Evolutionary conservation across 495 filamentous ascomycete species (phyloP).

Genomic region (Daldinia loculata): DNA sequence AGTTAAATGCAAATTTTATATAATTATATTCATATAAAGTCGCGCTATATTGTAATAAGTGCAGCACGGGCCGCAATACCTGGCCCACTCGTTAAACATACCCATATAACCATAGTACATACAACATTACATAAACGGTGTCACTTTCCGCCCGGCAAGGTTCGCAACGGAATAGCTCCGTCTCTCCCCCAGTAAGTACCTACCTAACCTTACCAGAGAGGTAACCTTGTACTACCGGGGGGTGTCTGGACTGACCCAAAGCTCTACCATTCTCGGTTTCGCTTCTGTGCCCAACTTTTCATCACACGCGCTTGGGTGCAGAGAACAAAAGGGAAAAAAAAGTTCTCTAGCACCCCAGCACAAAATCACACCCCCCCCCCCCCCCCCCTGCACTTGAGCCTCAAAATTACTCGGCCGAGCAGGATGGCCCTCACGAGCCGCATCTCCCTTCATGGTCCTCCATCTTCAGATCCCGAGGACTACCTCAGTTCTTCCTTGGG

Average conservation of each 20-base stretch:
- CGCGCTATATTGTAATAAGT: too few species aligned
- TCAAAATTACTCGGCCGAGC: slow-evolving; percentile 14
- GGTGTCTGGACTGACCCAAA: background rate
- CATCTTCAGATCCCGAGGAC: slow-evolving; percentile 65
- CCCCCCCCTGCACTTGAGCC: slow-evolving; percentile 17
- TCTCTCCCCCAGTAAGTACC: background rate
- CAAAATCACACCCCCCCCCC: background rate
- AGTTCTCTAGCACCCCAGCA: slow-evolving; percentile 5
- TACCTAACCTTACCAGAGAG: too few species aligned
- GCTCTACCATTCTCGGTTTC: background rate
- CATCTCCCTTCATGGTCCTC: slow-evolving; percentile 50
- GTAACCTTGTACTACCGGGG: background rate
- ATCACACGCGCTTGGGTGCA: slow-evolving; percentile 9
- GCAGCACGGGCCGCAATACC: too few species aligned
- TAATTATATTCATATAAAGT: too few species aligned
- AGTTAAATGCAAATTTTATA: too few species aligned
- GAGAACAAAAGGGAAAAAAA: background rate
- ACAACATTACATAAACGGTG: background rate
- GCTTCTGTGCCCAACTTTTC: slow-evolving; percentile 2
- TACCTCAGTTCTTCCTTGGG: slow-evolving; percentile 69
- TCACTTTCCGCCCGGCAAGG: slow-evolving; percentile 18
- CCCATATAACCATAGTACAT: too few species aligned
- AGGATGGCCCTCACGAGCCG: slow-evolving; percentile 54
- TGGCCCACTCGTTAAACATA: too few species aligned
- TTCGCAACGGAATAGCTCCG: slow-evolving; percentile 29